These are phyloP conservation scores for Verticillium dahliae DNA, from an alignment of 2,329 filamentous ascomycete genomes.

Conservation along the genomic window DNA sequence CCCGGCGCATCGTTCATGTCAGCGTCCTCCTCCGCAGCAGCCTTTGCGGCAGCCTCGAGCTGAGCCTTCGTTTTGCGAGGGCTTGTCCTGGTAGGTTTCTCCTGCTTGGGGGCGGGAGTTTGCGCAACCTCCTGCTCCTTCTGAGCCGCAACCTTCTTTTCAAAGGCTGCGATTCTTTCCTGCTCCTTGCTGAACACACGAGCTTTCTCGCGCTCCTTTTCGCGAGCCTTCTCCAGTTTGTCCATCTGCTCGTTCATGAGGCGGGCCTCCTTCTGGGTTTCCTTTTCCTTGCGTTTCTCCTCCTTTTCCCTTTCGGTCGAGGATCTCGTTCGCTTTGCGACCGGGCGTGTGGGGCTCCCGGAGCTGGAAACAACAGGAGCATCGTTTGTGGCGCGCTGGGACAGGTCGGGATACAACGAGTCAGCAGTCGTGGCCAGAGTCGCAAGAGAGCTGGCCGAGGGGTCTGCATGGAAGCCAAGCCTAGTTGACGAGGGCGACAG, in stretches of 20 bases:
- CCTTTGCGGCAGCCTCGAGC: constrained; percentile 25
- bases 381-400: constrained; percentile 26
- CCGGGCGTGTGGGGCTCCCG: constrained; percentile 35
- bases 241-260: constrained; percentile 53
- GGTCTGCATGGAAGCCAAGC: constrained; percentile 33
- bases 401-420: constrained; percentile 38
- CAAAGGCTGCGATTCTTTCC: constrained; percentile 45
- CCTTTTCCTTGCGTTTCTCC: constrained; percentile 61
- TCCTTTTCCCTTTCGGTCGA: constrained; percentile 57
- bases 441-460: constrained; percentile 43
- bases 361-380: constrained; percentile 16
- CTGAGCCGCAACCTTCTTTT: constrained; percentile 44
- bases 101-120: constrained; percentile 28
- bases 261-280: constrained; percentile 59
- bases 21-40: constrained; percentile 28
- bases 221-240: constrained; percentile 60
- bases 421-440: constrained; percentile 22
- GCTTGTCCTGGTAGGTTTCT: constrained; percentile 41
- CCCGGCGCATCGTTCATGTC: constrained; percentile 52
- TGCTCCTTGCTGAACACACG: constrained; percentile 51
- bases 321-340: constrained; percentile 45
- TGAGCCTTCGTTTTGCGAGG: constrained; percentile 41
- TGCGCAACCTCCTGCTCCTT: constrained; percentile 39
- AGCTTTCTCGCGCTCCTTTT: constrained; percentile 65
- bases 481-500: constrained; percentile 46